Base-by-base conservation (phyloP, 768 basidiomycete species). In the Antrodiella citrinella region DNA sequence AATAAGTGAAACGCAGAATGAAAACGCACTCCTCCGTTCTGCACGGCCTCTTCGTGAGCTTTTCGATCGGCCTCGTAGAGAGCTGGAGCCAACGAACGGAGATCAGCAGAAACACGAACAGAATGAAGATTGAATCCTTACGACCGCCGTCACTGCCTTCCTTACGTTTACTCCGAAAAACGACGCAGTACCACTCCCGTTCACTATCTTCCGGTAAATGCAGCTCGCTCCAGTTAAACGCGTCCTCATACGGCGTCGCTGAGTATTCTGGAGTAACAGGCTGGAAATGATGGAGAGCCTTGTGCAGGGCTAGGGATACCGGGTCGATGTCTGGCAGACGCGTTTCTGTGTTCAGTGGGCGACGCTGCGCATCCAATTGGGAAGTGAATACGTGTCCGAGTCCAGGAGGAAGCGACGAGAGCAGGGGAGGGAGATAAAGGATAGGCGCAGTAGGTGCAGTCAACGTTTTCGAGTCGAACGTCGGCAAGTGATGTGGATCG, bases 11-110 rank as follows among this genome's bases (percentile, higher is more conserved):
- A 44, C 13, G 41, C 7, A 5, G 41, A 18, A 43, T 43, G 41
- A 19, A 19, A 21, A 71, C 83, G 63, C 62, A 91, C 86, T 18
- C 91, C 90, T 56, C 91, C 89, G 52, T 88, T 91, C 39, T 74
- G 73, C 22, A 97, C 78, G 0, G 95, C 95, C 65, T 98, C 95
- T 67, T 94, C 90, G 59, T 97, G 94, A 1, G 95, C 94, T 39
- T 73, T 68, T 59, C 76, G 77, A 65, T 98, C 95, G 3, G 91
- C 92, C 49, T 84, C 82, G 66, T 96, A 94, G 4, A 97, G 75
- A 0, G 79, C 86, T 88, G 53, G n/a, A 51, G 30, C n/a, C n/a
- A n/a, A n/a, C n/a, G n/a, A n/a, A n/a, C n/a, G n/a, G n/a, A n/a
- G n/a, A n/a, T 19, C 24, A n/a, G 9, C 4, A 19, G 25, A 4